Base-by-base conservation (phyloP, 2,329 filamentous ascomycete genomes). In the Ophiognomonia clavigignenti-juglandacearum region DNA sequence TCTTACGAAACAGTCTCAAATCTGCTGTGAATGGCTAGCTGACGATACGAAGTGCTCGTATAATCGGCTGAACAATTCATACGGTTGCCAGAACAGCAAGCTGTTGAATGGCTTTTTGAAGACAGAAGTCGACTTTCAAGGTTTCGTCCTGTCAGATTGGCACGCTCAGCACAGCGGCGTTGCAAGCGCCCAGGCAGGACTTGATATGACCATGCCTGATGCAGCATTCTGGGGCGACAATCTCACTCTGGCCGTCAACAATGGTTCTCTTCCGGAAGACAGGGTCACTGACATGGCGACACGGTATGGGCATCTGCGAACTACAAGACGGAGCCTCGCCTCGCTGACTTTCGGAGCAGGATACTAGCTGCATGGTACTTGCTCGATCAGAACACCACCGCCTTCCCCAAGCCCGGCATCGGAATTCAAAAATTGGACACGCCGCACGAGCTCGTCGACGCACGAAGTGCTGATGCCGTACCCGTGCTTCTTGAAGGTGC, bases 271-370 rank as follows among this genome's bases (percentile, higher is more conserved):
- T 8, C 78, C 78, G 1, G 79, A 84, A 54, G 82, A 75, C 60
- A 76, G 88, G 22, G 60, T 95, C 1, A 83, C 86, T 45, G 88
- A 95, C 62, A 92, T 92, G 81, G 85, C 79, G 0, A 85, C 83
- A 9, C 82, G 89, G 53, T 72, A 80, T 1, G 66, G 66, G 11
- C 9, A 59, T 65, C 1, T 71, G 8, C 64, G 66, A 47, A 54
- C n/a, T 46, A 48, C 18, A 38, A 10, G 7, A 6, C 60, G 52
- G 31, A 55, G 65, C 58, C 37, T 45, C 4, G 43, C 1, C 31
- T 44, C 11, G 39, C 46, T 26, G 48, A 60, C n/a, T 55, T 51
- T 64, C 50, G 65, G 60, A 67, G 64, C 23, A 78, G 83, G 48
- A 85, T 86, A 55, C 64, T 86, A 0, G 76, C 80, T 1, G 69